These are phyloP conservation scores for Coprinellus micaceus DNA, from an alignment of 768 basidiomycete species.

Conservation along the genomic window DNA sequence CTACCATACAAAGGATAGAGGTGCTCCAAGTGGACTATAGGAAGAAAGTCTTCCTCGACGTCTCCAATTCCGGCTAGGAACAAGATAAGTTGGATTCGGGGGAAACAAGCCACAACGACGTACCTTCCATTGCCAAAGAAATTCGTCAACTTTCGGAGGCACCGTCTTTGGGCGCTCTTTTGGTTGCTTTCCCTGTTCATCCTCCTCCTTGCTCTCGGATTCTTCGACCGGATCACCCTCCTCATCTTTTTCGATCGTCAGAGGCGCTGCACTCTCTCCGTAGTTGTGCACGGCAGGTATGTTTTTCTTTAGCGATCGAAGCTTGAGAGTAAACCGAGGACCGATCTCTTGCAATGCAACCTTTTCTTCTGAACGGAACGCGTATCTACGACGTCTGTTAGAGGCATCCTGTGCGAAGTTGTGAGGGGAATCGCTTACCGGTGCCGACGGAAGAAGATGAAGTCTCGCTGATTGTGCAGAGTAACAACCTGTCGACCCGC, in stretches of 20 bases:
- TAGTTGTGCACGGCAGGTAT: slow-evolving; percentile 75
- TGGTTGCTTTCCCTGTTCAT: slow-evolving; percentile 7
- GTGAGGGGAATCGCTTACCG: slow-evolving; percentile 46
- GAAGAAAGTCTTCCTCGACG: slow-evolving; percentile 87
- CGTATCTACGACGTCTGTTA: slow-evolving; percentile 57
- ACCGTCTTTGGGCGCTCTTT: slow-evolving; percentile 30
- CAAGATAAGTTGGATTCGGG: slow-evolving; percentile 2
- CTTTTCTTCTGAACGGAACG: slow-evolving; percentile 87
- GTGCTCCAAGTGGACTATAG: slow-evolving; percentile 36
- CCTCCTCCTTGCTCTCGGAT: slow-evolving; percentile 27
- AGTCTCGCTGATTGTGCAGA: slow-evolving; percentile 95
- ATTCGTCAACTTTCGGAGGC: slow-evolving; percentile 72
- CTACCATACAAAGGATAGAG: not conserved
- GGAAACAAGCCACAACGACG: slow-evolving; percentile 19
- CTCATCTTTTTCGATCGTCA: slow-evolving; percentile 49
- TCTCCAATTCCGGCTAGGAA: slow-evolving; percentile 85
- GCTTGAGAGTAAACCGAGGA: slow-evolving; percentile 92
- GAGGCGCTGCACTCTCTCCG: slow-evolving; percentile 55
- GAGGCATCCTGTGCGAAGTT: slow-evolving; percentile 8
- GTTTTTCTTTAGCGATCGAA: slow-evolving; percentile 85
- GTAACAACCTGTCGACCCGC: slow-evolving; percentile 97
- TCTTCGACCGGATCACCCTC: slow-evolving; percentile 23
- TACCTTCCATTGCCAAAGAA: slow-evolving; percentile 90
- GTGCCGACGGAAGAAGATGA: slow-evolving; percentile 95
- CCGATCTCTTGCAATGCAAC: slow-evolving; percentile 96